Conservation (phyloP, 176 grass and related monocot species). For the Phragmites australis region DNA sequence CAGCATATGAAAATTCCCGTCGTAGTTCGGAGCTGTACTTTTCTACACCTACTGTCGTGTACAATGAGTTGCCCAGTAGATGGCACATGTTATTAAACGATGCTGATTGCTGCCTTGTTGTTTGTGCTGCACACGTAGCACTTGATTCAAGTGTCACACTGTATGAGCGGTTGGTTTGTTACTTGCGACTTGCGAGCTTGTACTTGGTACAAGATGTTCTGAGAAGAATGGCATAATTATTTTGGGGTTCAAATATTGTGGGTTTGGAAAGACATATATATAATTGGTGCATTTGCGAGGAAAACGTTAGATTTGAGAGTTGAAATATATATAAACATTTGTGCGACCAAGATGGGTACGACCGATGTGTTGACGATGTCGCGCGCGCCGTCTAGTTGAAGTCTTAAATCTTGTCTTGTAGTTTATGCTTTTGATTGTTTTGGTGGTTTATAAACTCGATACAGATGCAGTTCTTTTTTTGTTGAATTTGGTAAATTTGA, state of each 20-base stretch:
- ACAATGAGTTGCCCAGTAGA: constrained; percentile 28
- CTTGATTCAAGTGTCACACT: not conserved
- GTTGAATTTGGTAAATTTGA: not conserved
- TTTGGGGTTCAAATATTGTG: not conserved
- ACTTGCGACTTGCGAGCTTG: not conserved
- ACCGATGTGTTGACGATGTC: too few species aligned
- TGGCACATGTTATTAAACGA: not conserved
- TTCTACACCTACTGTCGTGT: constrained; percentile 41
- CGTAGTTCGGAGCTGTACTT: constrained; percentile 48
- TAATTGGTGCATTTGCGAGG: not conserved
- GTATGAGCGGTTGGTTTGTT: not conserved
- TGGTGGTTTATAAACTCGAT: too few species aligned
- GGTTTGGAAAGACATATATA: not conserved
- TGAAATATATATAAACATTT: too few species aligned
- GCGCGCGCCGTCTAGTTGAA: not conserved
- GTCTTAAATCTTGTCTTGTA: not conserved
- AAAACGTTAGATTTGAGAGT: too few species aligned
- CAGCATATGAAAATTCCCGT: constrained; percentile 38
- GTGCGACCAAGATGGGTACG: too few species aligned
- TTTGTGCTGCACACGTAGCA: constrained; percentile 23
- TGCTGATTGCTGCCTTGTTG: constrained; percentile 31
- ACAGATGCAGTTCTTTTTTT: not conserved
- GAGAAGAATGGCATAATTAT: not conserved
- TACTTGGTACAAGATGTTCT: not conserved
- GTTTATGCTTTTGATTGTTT: not conserved